phyloP scores from a whole-genome alignment of 1,139 yeast species.

The Nakaseomyces bracarensis region DNA sequence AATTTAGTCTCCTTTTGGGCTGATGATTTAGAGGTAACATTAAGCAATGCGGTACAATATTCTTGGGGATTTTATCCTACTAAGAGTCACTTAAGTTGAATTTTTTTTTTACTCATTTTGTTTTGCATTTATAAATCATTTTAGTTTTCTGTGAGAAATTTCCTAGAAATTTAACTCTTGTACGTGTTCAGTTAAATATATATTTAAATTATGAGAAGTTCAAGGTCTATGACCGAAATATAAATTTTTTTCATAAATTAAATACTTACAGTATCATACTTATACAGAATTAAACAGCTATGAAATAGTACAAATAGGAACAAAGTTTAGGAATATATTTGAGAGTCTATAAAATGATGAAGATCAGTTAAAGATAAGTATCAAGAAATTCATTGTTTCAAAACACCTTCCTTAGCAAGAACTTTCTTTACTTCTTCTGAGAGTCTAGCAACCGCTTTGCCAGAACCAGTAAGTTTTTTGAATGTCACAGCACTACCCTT shows the following conservation, averaged over 20 bases:
- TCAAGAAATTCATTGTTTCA: constrained; percentile 11
- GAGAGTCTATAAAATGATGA: background rate
- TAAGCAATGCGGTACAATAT: constrained; percentile 37
- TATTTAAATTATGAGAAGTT: too few species aligned
- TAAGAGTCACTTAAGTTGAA: constrained; percentile 4
- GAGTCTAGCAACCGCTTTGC: constrained; percentile 53
- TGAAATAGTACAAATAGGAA: constrained; percentile 1
- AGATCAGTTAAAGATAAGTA: background rate
- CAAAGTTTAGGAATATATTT: constrained; percentile 12
- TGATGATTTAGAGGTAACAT: constrained; percentile 38
- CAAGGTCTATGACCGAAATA: too few species aligned
- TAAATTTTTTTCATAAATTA: too few species aligned
- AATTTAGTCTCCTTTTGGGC: constrained; percentile 45
- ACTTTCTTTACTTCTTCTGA: constrained; percentile 43
- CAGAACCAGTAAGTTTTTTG: constrained; percentile 56
- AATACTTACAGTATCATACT: too few species aligned
- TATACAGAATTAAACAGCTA: background rate
- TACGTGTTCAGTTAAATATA: too few species aligned
- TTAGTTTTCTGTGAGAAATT: too few species aligned
- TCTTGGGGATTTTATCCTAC: constrained; percentile 32
- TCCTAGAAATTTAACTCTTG: too few species aligned
- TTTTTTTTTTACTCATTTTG: background rate
- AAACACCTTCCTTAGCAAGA: constrained; percentile 37
- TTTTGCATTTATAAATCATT: background rate
- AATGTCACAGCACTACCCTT: constrained; percentile 46